Percentiles rank a stretch among this genome's conserved stretches.
Evolutionary conservation across 768 basidiomycete genomes (phyloP).

Genomic region (Dentipellis fragilis): DNA sequence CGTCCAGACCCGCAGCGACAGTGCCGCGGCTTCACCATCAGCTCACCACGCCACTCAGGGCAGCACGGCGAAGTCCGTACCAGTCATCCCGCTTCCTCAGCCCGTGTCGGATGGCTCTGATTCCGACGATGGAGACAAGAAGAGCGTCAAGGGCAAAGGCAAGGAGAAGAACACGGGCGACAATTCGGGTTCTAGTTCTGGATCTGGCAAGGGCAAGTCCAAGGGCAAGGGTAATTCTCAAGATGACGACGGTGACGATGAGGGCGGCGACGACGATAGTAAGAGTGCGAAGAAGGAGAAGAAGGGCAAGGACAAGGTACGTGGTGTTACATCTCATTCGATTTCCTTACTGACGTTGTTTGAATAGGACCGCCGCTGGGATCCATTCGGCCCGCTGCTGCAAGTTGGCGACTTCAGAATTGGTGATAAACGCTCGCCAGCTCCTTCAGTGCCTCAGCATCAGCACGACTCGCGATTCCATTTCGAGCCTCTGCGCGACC

Average conservation of each 20-base stretch:
- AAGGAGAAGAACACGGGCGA: background rate
- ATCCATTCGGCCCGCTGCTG: conserved; percentile 11
- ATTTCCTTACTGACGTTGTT: background rate
- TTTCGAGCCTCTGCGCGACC: background rate
- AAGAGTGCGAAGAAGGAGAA: background rate
- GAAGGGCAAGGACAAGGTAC: conserved; percentile 5
- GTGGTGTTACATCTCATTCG: background rate
- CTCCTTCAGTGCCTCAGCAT: background rate
- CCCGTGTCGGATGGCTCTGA: too few species aligned
- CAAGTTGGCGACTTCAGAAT: conserved; percentile 14
- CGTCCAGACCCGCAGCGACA: background rate
- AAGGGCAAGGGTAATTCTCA: background rate
- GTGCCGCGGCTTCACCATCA: background rate
- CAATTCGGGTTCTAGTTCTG: background rate
- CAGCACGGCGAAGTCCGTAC: too few species aligned
- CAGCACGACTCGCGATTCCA: background rate
- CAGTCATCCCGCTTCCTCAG: too few species aligned
- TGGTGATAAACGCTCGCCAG: conserved; percentile 3
- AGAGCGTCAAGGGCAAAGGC: background rate
- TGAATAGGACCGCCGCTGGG: conserved; percentile 11
- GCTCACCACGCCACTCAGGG: too few species aligned
- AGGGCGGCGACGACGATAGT: background rate
- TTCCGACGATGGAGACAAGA: background rate
- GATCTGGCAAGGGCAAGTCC: background rate
- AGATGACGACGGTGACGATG: background rate